Evolutionary conservation across 2,329 filamentous ascomycete species (phyloP).

Genomic region (Diaporthe vexans): DNA sequence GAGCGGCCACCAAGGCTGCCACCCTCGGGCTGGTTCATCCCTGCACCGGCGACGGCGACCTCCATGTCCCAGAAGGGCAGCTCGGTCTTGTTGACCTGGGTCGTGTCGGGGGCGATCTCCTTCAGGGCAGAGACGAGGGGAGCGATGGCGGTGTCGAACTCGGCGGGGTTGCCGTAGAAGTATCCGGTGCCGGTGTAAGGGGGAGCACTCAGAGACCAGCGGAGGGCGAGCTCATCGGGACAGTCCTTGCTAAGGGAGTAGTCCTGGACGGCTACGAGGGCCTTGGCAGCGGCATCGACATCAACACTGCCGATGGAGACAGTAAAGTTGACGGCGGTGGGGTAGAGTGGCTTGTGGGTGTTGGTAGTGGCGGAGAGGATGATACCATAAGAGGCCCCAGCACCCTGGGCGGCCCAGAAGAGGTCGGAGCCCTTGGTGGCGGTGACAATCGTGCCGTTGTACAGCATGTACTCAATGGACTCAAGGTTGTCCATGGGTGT

Average conservation of each 20-base stretch:
- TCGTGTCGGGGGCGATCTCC: slow-evolving; percentile 3
- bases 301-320: slow-evolving; percentile 15
- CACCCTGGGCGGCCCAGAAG: slow-evolving; percentile 20
- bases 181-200: slow-evolving; percentile 18
- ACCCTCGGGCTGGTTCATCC: slow-evolving; percentile 21
- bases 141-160: slow-evolving; percentile 1
- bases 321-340: slow-evolving; percentile 9
- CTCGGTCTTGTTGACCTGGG: neutral
- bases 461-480: slow-evolving; percentile 21
- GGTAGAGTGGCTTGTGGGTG: slow-evolving; percentile 6
- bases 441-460: slow-evolving; percentile 19
- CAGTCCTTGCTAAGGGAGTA: slow-evolving; percentile 2
- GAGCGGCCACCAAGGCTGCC: slow-evolving; percentile 16
- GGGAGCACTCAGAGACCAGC: slow-evolving; percentile 15
- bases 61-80: slow-evolving; percentile 24
- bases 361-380: slow-evolving; percentile 23
- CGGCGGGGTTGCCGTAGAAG: slow-evolving; percentile 17
- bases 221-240: slow-evolving; percentile 13
- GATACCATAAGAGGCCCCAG: slow-evolving; percentile 5
- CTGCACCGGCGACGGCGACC: slow-evolving; percentile 19
- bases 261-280: slow-evolving; percentile 13
- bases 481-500: slow-evolving; percentile 21
- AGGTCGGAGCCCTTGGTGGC: slow-evolving; percentile 14
- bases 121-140: slow-evolving; percentile 1
- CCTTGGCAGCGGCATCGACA: slow-evolving; percentile 5